A percentile compares a stretch with the other conserved stretches of the same genome.
phyloP scores from a whole-genome alignment of 768 basidiomycete species.

The Trametes cubensis region DNA sequence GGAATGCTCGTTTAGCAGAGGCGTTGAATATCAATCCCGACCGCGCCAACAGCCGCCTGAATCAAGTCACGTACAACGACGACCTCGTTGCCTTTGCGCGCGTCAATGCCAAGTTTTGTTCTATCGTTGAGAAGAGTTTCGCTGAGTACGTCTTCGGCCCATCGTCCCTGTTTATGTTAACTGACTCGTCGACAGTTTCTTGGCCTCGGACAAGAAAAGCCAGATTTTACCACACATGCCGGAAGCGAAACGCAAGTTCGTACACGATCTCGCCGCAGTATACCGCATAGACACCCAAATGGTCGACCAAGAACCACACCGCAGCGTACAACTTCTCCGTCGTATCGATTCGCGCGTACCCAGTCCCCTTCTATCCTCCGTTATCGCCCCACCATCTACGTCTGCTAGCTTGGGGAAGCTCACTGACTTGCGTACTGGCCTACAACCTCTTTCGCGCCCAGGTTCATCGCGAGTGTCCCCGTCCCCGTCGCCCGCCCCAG shows the following conservation, averaged over 20 bases:
- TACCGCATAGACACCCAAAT: slow-evolving; percentile 86
- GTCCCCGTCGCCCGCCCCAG: slow-evolving; percentile 13
- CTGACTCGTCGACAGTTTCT: slow-evolving; percentile 51
- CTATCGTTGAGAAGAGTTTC: slow-evolving; percentile 79
- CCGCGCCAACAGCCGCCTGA: slow-evolving; percentile 39
- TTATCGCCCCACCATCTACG: slow-evolving; percentile 31
- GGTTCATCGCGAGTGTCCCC: slow-evolving; percentile 17
- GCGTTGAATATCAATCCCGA: slow-evolving; percentile 83
- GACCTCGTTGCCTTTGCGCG: slow-evolving; percentile 66
- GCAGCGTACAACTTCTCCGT: slow-evolving; percentile 81
- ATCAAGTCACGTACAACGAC: slow-evolving; percentile 55
- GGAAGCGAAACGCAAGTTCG: slow-evolving; percentile 78
- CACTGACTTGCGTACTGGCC: slow-evolving; percentile 50
- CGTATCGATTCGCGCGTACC: slow-evolving; percentile 85
- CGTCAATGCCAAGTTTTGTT: slow-evolving; percentile 66
- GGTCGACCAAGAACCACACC: slow-evolving; percentile 89
- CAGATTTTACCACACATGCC: slow-evolving; percentile 85
- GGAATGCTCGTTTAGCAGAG: slow-evolving; percentile 87
- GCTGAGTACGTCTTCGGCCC: slow-evolving; percentile 58
- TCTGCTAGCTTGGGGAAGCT: slow-evolving; percentile 60
- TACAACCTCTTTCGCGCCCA: slow-evolving; percentile 24
- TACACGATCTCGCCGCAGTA: slow-evolving; percentile 71
- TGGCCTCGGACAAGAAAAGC: slow-evolving; percentile 63
- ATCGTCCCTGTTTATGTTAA: slow-evolving; percentile 2
- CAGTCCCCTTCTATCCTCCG: slow-evolving; percentile 62